phyloP scores from a whole-genome alignment of 1,139 yeast genomes.

The Pichia sp. region DNA sequence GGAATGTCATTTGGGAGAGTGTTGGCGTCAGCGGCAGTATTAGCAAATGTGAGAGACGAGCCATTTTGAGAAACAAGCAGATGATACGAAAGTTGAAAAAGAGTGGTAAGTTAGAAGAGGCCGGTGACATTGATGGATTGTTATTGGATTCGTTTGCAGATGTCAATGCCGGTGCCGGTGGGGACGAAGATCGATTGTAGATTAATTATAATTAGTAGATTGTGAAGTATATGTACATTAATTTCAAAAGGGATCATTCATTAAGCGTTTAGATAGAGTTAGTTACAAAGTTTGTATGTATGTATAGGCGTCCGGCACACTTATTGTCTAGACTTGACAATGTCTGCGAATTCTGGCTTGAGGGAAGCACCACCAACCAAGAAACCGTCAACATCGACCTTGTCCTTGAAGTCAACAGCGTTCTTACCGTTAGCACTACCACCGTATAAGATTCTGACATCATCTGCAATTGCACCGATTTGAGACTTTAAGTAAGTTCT shows the following conservation, averaged over 20 bases:
- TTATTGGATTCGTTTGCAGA: not conserved
- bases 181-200: not conserved
- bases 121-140: not conserved
- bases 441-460: constrained; percentile 91
- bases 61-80: constrained; percentile 29
- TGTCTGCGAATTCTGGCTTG: constrained; percentile 96
- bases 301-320: not conserved
- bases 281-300: not conserved
- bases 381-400: constrained; percentile 95
- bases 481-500: constrained; percentile 74
- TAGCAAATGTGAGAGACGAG: constrained; percentile 69
- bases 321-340: constrained; percentile 85
- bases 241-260: too few relatives aligned
- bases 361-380: constrained; percentile 99
- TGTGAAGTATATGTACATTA: too few relatives aligned
- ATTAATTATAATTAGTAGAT: not conserved
- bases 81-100: constrained; percentile 2
- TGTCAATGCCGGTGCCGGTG: constrained; percentile 4
- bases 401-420: constrained; percentile 84
- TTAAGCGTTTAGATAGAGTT: too few relatives aligned
- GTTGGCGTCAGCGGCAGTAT: constrained; percentile 83
- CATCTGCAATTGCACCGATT: constrained; percentile 76
- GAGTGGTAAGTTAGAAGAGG: too few relatives aligned
- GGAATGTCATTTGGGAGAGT: constrained; percentile 51
- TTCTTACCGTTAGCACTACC: constrained; percentile 98